Evolutionary conservation across 1,284 basidiomycete genomes (phyloP), one percentile per base, ranked within the genome.

Genomic region (Coniferiporia weirii): DNA sequence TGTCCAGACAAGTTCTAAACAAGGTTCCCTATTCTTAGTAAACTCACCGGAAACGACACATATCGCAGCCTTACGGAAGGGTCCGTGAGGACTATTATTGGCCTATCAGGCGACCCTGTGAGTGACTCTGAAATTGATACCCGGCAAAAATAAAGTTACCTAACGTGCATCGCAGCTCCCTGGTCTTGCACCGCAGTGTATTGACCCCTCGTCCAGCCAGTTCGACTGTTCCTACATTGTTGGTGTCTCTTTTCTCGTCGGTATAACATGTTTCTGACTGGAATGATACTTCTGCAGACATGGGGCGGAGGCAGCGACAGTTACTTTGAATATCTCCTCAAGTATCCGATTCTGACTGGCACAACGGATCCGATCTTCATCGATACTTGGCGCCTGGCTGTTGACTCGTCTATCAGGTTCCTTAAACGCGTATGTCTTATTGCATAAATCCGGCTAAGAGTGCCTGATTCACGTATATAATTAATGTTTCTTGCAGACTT

Each of bases 271-370:
- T 2, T 2, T 27, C 15, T 47, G 1, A 15, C 22, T 19, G 35
- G 51, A 22, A 13, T 43, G 10, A 40, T 27, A n/a, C 27, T 50
- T 38, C 13, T 32, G 12, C 22, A 66, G 61, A 65, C 67, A 22
- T 70, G 66, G 68, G 67, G 68, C 35, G 67, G 69, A 17, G 66
- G 65, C 6, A 65, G 64, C n/a, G 79, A 89, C 69, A 87, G 85
- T 59, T 90, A 84, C 71, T 84, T 87, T 63, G 89, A 91, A 69
- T 90, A 91, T 67, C 75, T 89, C 50, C 81, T 89, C 75, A 90
- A 90, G 68, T 85, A 87, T 62, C 71, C 87, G 3, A 83, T 85
- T 19, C 72, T 89, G 13, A 81, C 79, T 22, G 86, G 85, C 69
- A 85, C 81, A 13, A 67, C 79, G 46, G 79, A 89, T 65, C 72